These are phyloP conservation scores for Scutellaria galericulata DNA, from an alignment of 257 asterid species.

Conservation along the genomic window DNA sequence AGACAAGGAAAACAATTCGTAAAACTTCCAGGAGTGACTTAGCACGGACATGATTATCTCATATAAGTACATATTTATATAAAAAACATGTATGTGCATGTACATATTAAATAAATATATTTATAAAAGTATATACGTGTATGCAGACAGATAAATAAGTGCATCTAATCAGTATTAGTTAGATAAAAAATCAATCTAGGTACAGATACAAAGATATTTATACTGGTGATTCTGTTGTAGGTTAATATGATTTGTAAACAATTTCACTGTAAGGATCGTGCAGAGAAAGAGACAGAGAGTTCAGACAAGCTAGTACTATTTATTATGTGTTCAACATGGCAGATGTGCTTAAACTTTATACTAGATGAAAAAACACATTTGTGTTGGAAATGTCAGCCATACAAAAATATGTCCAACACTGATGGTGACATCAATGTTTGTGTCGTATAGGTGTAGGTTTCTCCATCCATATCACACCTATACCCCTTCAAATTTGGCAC, in stretches of 20 bases:
- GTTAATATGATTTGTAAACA: background rate
- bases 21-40: background rate
- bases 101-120: too few species aligned
- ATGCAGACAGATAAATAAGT: background rate
- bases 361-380: background rate
- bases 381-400: background rate
- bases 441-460: background rate
- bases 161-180: background rate
- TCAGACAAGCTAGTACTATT: background rate
- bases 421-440: too few species aligned
- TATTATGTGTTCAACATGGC: background rate
- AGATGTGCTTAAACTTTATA: background rate
- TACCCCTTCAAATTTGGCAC: too few species aligned
- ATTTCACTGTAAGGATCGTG: background rate
- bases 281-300: background rate
- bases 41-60: background rate
- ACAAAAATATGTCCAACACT: background rate
- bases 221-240: background rate
- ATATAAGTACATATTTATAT: background rate
- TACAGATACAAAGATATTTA: background rate
- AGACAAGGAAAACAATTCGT: too few species aligned
- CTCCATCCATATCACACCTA: background rate
- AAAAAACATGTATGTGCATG: too few species aligned
- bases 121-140: too few species aligned
- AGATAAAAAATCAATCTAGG: too few species aligned